Conservation (phyloP, 129 eudicot genomes). For the Glebionis coronaria region DNA sequence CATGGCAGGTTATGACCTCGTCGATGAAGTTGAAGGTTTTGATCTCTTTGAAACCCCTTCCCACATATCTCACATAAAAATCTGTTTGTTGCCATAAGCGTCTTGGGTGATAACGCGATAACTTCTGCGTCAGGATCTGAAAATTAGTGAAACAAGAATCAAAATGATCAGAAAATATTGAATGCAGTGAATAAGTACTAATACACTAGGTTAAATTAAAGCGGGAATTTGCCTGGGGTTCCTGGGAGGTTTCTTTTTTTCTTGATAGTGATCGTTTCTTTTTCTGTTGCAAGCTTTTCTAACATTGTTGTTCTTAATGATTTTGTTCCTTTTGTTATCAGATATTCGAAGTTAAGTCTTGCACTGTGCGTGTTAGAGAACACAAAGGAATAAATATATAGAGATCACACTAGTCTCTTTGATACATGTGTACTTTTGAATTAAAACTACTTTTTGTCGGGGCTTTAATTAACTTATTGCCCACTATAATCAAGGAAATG, state of each 20-base stretch:
- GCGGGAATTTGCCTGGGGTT: constrained; percentile 59
- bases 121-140: constrained; percentile 98
- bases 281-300: constrained; percentile 44
- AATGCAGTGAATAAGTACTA: neutral
- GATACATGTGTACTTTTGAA: no score
- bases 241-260: constrained; percentile 97
- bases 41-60: constrained; percentile 96
- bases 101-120: constrained; percentile 85
- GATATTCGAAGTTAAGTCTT: constrained; percentile 24
- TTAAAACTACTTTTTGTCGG: no score
- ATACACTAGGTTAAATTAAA: neutral
- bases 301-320: constrained; percentile 19
- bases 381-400: constrained; percentile 27
- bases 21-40: constrained; percentile 86
- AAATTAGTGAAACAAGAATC: neutral
- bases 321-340: constrained; percentile 30
- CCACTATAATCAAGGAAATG: constrained; percentile 15
- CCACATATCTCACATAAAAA: constrained; percentile 95
- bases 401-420: no score
- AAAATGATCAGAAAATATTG: neutral
- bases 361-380: constrained; percentile 9
- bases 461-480: no score
- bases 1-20: constrained; percentile 96
- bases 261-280: constrained; percentile 50
- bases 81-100: constrained; percentile 96